Evolutionary conservation across 352 stramenopile species (phyloP), one percentile per base, ranked within the genome.

Genomic region (Aphanomyces euteiches): DNA sequence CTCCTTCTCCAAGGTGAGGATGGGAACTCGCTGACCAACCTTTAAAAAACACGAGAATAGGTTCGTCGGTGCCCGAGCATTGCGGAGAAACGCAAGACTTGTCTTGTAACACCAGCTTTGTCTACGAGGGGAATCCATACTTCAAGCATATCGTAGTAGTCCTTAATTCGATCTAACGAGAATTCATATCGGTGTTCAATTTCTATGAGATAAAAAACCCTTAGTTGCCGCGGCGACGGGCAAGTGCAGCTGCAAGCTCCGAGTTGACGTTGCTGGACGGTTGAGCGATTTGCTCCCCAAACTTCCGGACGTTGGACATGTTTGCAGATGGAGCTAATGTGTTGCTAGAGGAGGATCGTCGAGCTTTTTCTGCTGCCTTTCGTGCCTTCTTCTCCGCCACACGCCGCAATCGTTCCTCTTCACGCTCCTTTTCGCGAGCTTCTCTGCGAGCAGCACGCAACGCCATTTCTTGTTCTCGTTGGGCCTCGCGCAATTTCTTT

Each of bases 311-410:
- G 13, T 85, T 80, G 15, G 90, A 81, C 75, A 87, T 80, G 2
- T 73, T 77, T 15, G 71, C 70, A 61, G 88, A 90, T 1, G 77
- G 15, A 28, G 28, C 28, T 12, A 69, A 69, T 17, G 73, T 76
- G 47, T 64, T 65, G 19, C 7, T 60, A 4, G 80, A 67, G 10
- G 78, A 75, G 38, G 86, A 73, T 12, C 82, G 85, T 1, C 80
- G 80, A 12, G 21, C 86, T 47, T 85, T 85, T 54, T 94, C 88
- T 0, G 83, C 79, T 56, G 85, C 83, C 58, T 95, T 95, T 58
- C 93, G 93, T n/a, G 88, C 81, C 69, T 95, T 95, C 67, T 91
- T 91, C 57, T 94, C 85, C 0, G 86, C 85, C 1, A 95, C 85
- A 21, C 88, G 88, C 5, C 81, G 82, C 41, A 92, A 53, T 19